Evolutionary conservation across 2,329 filamentous ascomycete species (phyloP).

Genomic region (Xylaria sp.): DNA sequence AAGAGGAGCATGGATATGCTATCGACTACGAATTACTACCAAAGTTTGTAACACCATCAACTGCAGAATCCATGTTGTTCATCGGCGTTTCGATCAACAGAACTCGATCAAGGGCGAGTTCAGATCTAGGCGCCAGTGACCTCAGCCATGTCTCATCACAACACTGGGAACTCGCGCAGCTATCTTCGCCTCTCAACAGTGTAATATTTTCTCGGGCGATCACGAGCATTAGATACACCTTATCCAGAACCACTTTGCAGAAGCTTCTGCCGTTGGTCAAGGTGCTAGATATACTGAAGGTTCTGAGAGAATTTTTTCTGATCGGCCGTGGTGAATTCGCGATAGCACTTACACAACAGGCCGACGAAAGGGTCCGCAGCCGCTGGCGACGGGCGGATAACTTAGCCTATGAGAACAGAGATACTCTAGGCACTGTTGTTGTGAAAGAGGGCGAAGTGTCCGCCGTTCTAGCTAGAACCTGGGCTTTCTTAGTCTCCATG

Average conservation of each 20-base stretch:
- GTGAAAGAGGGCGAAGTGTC: constrained; percentile 90
- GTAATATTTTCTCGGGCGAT: constrained; percentile 78
- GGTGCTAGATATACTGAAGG: constrained; percentile 79
- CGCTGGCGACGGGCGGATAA: constrained; percentile 75
- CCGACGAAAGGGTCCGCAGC: constrained; percentile 80
- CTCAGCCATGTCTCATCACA: constrained; percentile 74
- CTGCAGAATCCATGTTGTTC: constrained; percentile 87
- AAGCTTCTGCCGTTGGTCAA: constrained; percentile 81
- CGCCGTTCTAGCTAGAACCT: constrained; percentile 79
- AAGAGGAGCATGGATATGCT: constrained; percentile 65
- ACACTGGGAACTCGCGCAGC: constrained; percentile 72
- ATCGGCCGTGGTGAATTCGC: constrained; percentile 92
- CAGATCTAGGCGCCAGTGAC: constrained; percentile 59
- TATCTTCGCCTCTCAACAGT: constrained; percentile 79
- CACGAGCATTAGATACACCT: constrained; percentile 78
- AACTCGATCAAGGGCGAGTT: constrained; percentile 69
- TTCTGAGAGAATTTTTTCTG: constrained; percentile 88
- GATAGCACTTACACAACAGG: constrained; percentile 84
- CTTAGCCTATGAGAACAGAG: constrained; percentile 66
- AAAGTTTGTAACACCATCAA: constrained; percentile 78
- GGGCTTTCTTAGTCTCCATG: constrained; percentile 81
- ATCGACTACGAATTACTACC: constrained; percentile 74
- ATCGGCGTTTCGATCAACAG: constrained; percentile 91
- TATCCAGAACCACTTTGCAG: constrained; percentile 86
- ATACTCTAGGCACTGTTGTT: constrained; percentile 69